Percentiles rank a stretch among this genome's conserved stretches.
Evolutionary conservation across 1,284 basidiomycete species (phyloP).

Genomic region (Pseudozyma tsukubaensis): DNA sequence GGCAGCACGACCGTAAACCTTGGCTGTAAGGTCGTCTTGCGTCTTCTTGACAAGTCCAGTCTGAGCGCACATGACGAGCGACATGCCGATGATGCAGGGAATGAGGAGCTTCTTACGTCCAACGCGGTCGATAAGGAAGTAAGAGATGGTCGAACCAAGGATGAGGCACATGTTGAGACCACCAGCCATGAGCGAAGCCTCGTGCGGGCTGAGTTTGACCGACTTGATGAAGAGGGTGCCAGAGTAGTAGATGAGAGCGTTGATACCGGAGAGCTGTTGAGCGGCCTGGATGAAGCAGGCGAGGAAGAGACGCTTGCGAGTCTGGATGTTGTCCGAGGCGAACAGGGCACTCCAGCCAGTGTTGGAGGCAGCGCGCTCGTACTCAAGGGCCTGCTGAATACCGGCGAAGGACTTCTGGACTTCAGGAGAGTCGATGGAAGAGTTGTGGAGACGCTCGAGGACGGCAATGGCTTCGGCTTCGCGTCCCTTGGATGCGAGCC

Average conservation of each 20-base stretch:
- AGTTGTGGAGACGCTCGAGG: slow-evolving; percentile 76
- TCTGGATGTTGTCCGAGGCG: slow-evolving; percentile 74
- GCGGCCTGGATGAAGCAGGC: slow-evolving; percentile 77
- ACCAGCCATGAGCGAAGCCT: slow-evolving; percentile 77
- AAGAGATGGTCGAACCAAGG: slow-evolving; percentile 74
- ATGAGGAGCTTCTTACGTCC: slow-evolving; percentile 79
- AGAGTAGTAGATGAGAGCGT: slow-evolving; percentile 76
- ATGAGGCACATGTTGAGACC: slow-evolving; percentile 80
- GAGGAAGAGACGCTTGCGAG: slow-evolving; percentile 75
- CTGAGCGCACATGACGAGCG: slow-evolving; percentile 75
- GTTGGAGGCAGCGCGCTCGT: slow-evolving; percentile 56
- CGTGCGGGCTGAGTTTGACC: slow-evolving; percentile 72
- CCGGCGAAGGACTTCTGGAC: slow-evolving; percentile 72
- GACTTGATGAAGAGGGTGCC: slow-evolving; percentile 68
- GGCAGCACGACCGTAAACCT: slow-evolving; percentile 72
- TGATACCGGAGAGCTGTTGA: slow-evolving; percentile 78
- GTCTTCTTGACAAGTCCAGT: slow-evolving; percentile 71
- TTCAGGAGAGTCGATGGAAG: slow-evolving; percentile 72
- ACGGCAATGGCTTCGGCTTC: slow-evolving; percentile 75
- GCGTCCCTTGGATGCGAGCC: slow-evolving; percentile 75
- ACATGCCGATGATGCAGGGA: slow-evolving; percentile 77
- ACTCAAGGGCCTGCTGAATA: slow-evolving; percentile 57
- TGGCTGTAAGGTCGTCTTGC: slow-evolving; percentile 65
- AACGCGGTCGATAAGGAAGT: slow-evolving; percentile 72
- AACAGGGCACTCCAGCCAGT: slow-evolving; percentile 72